These are phyloP conservation scores for Suhomyces panamericanus DNA, from an alignment of 1,139 yeast genomes.

Conservation along the genomic window DNA sequence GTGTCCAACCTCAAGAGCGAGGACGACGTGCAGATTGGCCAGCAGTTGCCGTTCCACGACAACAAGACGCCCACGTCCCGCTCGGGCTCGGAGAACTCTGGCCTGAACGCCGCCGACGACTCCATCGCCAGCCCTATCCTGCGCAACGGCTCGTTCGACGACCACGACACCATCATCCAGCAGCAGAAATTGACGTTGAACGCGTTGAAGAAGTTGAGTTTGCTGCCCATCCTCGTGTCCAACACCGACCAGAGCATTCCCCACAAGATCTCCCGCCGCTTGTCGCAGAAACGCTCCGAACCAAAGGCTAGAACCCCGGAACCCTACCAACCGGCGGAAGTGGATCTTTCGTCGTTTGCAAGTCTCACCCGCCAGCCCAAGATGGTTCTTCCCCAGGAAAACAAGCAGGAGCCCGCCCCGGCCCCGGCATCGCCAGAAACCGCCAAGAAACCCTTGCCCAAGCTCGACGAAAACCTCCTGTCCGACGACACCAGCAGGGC, in stretches of 20 bases:
- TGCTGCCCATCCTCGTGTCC: conserved; percentile 40
- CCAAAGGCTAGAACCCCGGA: conserved; percentile 18
- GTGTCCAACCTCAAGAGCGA: conserved; percentile 34
- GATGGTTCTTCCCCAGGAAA: conserved; percentile 4
- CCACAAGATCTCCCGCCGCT: conserved; percentile 15
- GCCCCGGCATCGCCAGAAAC: background rate
- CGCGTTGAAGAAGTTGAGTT: conserved; percentile 47
- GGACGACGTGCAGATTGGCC: conserved; percentile 44
- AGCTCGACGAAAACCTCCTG: conserved; percentile 11
- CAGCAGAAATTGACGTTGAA: conserved; percentile 47
- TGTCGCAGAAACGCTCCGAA: conserved; percentile 16
- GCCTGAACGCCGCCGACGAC: conserved; percentile 6
- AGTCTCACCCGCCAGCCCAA: conserved; percentile 50
- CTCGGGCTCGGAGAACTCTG: conserved; percentile 10
- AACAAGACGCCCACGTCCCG: conserved; percentile 12
- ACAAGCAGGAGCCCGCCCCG: conserved; percentile 3
- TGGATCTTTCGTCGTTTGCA: conserved; percentile 50
- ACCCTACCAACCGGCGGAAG: conserved; percentile 57
- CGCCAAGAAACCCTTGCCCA: conserved; percentile 10
- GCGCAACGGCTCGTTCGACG: conserved; percentile 19
- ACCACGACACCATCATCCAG: conserved; percentile 40
- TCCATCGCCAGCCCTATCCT: conserved; percentile 4
- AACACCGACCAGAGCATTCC: conserved; percentile 18
- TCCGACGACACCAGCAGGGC: conserved; percentile 6
- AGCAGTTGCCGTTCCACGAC: conserved; percentile 43